Base-by-base conservation (phyloP, 2,329 filamentous ascomycete genomes). In the Paecilomyces sp. region DNA sequence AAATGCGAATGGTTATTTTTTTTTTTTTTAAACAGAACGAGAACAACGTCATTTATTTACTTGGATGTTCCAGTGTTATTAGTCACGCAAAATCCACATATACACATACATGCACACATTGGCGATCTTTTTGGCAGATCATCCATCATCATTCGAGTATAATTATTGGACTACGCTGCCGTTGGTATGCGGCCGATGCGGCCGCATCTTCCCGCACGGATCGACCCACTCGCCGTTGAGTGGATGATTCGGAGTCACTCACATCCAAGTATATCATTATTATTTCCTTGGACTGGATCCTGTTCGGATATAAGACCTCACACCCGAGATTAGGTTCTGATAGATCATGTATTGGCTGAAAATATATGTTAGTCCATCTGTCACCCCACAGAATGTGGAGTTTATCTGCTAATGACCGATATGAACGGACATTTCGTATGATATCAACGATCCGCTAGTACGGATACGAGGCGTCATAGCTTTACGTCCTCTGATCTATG, bases 11-110 rank as follows among this genome's bases (percentile, higher is more conserved):
- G 28, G 15, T 31, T 34, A 13, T 47, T 58, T 30, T 30, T 34
- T 58, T 34, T 58, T 57, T 54, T 52, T 54, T 56, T 13, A 57
- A 56, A 61, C 36, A 34, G 55, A 34, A 54, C 41, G 41, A 47
- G 41, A 47, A 47, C n/a, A 47, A 47, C 41, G 41, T 47, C 41
- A 47, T 18, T 47, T 47, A 33, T 47, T 8, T 9, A 47, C 8
- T 47, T 47, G 41, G 36, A 47, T 18, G n/a, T 47, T 15, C n/a
- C n/a, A 6, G n/a, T 47, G 3, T 8, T 8, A 47, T 18, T 15
- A 18, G 7, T 22, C 15, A 9, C 6, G 6, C 25, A 28, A 28
- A 6, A 28, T 28, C 25, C 25, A 28, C 6, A 28, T 28, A 28
- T 28, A 28, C 25, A 28, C 25, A 28, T 28, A 28, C 25, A 28